Evolutionary conservation across 2,329 filamentous ascomycete genomes (phyloP).

Genomic region (Cladosporium sp.): DNA sequence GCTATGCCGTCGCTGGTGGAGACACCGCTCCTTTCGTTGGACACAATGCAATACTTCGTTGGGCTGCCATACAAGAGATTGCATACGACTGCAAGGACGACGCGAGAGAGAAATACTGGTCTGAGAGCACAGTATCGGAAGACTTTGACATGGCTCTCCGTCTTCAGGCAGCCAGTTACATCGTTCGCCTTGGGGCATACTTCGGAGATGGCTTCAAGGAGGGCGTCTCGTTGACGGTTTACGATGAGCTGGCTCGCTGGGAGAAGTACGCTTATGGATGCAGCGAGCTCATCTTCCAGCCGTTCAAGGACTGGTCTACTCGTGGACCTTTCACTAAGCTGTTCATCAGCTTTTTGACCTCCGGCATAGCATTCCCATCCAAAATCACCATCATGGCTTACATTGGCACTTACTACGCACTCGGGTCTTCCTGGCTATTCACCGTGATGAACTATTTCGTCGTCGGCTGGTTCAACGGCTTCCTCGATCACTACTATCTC

Average conservation of each 20-base stretch:
- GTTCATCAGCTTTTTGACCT: slow-evolving; percentile 68
- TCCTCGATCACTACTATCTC: slow-evolving; percentile 74
- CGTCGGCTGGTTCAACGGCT: slow-evolving; percentile 70
- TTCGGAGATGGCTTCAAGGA: slow-evolving; percentile 75
- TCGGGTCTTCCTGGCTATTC: slow-evolving; percentile 70
- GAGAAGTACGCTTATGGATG: slow-evolving; percentile 85
- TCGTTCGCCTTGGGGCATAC: slow-evolving; percentile 68
- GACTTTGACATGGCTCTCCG: slow-evolving; percentile 79
- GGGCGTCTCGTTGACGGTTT: slow-evolving; percentile 77
- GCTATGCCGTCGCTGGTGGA: slow-evolving; percentile 70
- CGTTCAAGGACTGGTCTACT: slow-evolving; percentile 66
- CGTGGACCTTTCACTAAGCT: slow-evolving; percentile 73
- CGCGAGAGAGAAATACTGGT: slow-evolving; percentile 72
- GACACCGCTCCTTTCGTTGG: slow-evolving; percentile 76
- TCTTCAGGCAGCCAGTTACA: slow-evolving; percentile 67
- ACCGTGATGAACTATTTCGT: slow-evolving; percentile 71
- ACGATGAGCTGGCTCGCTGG: slow-evolving; percentile 79
- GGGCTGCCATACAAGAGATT: slow-evolving; percentile 70
- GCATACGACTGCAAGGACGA: slow-evolving; percentile 65
- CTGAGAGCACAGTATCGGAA: slow-evolving; percentile 72
- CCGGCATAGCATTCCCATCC: slow-evolving; percentile 67
- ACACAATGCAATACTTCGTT: slow-evolving; percentile 73
- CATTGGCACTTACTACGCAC: slow-evolving; percentile 75
- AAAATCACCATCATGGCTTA: slow-evolving; percentile 74
- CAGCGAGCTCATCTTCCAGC: slow-evolving; percentile 77